A percentile compares a stretch with the other conserved stretches of the same genome.
phyloP scores from a whole-genome alignment of 2,329 filamentous ascomycete genomes.

The Chrysoporthe puriensis region DNA sequence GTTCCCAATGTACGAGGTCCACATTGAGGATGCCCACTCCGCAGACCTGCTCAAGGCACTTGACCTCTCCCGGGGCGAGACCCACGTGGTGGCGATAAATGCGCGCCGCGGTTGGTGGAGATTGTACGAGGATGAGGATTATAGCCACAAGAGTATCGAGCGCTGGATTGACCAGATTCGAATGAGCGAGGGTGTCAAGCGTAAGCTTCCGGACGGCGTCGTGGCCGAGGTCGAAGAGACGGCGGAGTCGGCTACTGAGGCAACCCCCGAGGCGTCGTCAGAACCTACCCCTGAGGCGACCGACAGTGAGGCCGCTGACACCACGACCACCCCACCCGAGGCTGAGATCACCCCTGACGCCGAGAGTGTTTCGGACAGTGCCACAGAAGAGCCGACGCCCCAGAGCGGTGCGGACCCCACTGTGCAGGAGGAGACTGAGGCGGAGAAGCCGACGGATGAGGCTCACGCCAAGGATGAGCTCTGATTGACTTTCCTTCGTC shows the following conservation, averaged over 20 bases:
- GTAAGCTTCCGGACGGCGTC: constrained; percentile 69
- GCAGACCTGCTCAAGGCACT: constrained; percentile 63
- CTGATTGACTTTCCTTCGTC: constrained; percentile 2
- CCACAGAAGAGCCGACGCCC: constrained; percentile 32
- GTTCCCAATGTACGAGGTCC: constrained; percentile 83
- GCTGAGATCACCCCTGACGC: constrained; percentile 27
- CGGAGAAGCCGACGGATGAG: constrained; percentile 23
- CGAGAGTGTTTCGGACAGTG: constrained; percentile 25
- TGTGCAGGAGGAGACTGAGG: constrained; percentile 23
- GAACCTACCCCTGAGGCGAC: constrained; percentile 37
- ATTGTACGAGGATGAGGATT: constrained; percentile 63
- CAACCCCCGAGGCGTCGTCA: constrained; percentile 48
- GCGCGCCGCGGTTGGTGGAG: constrained; percentile 86
- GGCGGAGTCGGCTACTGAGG: constrained; percentile 39
- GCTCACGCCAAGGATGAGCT: constrained; percentile 25
- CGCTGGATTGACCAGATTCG: constrained; percentile 90
- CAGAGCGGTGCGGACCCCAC: constrained; percentile 39
- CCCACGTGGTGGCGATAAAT: constrained; percentile 83
- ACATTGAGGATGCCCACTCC: constrained; percentile 62
- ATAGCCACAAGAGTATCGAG: constrained; percentile 68
- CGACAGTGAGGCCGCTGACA: constrained; percentile 30
- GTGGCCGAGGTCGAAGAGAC: constrained; percentile 46
- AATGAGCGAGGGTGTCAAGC: constrained; percentile 83
- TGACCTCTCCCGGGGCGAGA: constrained; percentile 55
- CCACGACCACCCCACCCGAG: constrained; percentile 32